Evolutionary conservation across 345 rosid species (phyloP), one percentile per base, ranked within the genome.

Genomic region (Gossypium turneri): DNA sequence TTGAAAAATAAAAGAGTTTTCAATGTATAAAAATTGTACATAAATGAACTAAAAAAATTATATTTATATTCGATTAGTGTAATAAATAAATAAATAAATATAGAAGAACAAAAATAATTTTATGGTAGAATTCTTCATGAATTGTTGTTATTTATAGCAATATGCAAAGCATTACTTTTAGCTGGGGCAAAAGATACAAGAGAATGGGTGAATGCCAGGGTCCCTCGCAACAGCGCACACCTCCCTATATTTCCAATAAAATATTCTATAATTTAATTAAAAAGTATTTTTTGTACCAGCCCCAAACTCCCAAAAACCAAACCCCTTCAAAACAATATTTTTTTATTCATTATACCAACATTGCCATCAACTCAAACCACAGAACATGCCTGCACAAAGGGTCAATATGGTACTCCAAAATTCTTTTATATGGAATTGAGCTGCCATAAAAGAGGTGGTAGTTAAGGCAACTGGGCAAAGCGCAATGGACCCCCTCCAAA

Each of bases 171-270:
- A 22, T 38, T 64, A 3, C 9, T 41, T 47, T 22, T 38, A 55
- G 16, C 19, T 34, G 50, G 29, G 61, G 51, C 34, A 34, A n/a
- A 19, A 48, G 57, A 68, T 68, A 34, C 19, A 5, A 4, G 25
- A 55, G 2, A 19, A 55, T 2, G 55, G 34, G 73, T 53, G 61
- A 55, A 34, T n/a, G 74, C 63, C 74, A 72, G 52, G 20, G n/a
- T 20, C 75, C 75, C 9, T 20, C 75, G 66, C 13, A 57, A 57
- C 66, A 58, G 43, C 66, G 4, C 66, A 44, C 66, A 43, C 75
- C 75, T 41, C 0, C 62, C 7, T 8, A 13, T 17, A 41, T 56
- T 19, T 19, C 75, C 64, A 43, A 7, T 55, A n/a, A 51, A 51
- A 50, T 1, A 5, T 34, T 34, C 41, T 34, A 34, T 34, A 34